Evolutionary conservation across 2,329 filamentous ascomycete species (phyloP).

Genomic region (Teratosphaeria zuluensis): DNA sequence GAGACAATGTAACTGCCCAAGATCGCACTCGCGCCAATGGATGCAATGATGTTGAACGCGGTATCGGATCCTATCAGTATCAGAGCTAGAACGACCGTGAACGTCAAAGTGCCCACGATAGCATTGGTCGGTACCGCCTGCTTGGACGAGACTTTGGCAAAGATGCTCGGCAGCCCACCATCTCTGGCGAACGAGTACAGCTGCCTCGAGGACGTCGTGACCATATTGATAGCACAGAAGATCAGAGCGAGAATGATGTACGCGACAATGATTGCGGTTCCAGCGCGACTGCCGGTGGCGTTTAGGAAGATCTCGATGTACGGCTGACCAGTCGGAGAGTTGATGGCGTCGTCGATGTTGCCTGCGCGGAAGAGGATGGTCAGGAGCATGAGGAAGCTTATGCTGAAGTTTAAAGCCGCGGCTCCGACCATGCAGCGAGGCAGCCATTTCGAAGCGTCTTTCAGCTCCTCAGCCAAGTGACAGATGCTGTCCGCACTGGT

Average conservation of each 20-base stretch:
- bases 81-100: not conserved
- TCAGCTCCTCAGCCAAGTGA: not conserved
- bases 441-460: not conserved
- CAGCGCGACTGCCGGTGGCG: not conserved
- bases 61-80: not conserved
- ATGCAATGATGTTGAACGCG: not conserved
- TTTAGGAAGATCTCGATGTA: not conserved
- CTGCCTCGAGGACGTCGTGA: not conserved
- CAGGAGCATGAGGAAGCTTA: constrained; percentile 1
- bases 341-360: not conserved
- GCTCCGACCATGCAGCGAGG: not conserved
- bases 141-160: not conserved
- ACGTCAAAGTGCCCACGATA: not conserved
- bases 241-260: not conserved
- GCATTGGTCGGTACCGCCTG: not conserved
- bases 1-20: not conserved
- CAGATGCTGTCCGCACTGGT: not conserved
- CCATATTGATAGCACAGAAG: not conserved
- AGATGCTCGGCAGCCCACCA: not conserved
- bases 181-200: not conserved
- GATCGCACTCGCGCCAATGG: not conserved
- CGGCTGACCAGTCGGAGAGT: not conserved
- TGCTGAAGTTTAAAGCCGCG: not conserved
- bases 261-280: not conserved
- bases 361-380: not conserved